Conservation (phyloP, 1,284 basidiomycete genomes). For the Trametes versicolor region DNA sequence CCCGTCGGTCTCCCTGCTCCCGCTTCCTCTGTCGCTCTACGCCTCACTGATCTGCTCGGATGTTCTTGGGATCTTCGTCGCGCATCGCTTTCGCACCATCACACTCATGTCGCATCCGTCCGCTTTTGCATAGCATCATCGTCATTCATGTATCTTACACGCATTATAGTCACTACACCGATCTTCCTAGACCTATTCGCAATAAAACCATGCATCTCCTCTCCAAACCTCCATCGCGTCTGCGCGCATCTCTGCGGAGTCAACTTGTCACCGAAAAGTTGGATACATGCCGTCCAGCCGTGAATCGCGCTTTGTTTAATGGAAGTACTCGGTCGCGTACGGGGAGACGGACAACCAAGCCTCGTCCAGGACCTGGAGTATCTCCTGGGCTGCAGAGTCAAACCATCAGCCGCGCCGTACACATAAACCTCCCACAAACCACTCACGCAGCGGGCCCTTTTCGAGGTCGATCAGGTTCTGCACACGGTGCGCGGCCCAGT, state of each 20-base stretch:
- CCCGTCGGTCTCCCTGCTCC: background rate
- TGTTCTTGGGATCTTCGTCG: conserved; percentile 21
- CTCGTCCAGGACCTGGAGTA: conserved; percentile 50
- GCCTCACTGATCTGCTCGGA: conserved; percentile 15
- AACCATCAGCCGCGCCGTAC: background rate
- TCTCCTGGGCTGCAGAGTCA: conserved; percentile 45
- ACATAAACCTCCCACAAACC: background rate
- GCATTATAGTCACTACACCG: conserved; percentile 31
- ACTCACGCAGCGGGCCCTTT: conserved; percentile 65
- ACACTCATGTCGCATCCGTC: conserved; percentile 1
- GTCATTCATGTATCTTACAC: conserved; percentile 33
- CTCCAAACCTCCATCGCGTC: conserved; percentile 7
- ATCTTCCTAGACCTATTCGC: conserved; percentile 21
- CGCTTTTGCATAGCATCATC: conserved; percentile 11
- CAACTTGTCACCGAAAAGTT: background rate
- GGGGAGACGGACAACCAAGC: conserved; percentile 48
- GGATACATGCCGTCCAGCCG: no score
- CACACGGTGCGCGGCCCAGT: background rate
- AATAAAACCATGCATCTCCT: conserved; percentile 18
- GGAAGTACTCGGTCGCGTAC: conserved; percentile 44
- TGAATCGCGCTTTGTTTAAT: conserved; percentile 27
- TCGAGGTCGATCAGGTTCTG: conserved; percentile 64
- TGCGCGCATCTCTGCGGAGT: background rate
- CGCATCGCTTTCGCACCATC: conserved; percentile 22
- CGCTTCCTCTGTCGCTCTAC: background rate